Conservation (phyloP, 2,329 filamentous ascomycete genomes). For the Alternaria atra region DNA sequence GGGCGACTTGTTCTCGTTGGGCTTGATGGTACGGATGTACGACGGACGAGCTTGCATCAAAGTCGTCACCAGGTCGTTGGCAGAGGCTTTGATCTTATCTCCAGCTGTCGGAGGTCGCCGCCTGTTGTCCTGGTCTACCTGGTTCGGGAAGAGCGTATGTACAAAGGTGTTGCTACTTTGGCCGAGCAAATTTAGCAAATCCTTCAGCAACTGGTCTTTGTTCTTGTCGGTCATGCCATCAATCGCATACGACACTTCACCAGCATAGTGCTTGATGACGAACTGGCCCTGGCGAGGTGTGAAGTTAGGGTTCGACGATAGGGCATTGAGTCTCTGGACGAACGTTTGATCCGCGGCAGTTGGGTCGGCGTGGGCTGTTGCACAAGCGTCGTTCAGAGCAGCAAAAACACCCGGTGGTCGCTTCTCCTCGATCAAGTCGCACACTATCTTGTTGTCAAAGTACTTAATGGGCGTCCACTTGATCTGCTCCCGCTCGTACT, state of each 20-base stretch:
- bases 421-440: slow-evolving; percentile 92
- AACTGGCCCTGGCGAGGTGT: slow-evolving; percentile 93
- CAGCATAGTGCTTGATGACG: slow-evolving; percentile 98
- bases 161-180: slow-evolving; percentile 86
- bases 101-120: slow-evolving; percentile 92
- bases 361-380: slow-evolving; percentile 96
- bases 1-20: slow-evolving; percentile 97
- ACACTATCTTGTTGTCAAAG: slow-evolving; percentile 99
- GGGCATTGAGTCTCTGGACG: slow-evolving; percentile 88
- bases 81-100: slow-evolving; percentile 93
- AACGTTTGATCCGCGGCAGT: slow-evolving; percentile 95
- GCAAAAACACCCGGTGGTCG: slow-evolving; percentile 93
- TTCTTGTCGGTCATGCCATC: slow-evolving; percentile 99
- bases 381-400: slow-evolving; percentile 95
- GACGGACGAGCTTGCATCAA: slow-evolving; percentile 97
- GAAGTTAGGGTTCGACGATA: slow-evolving; percentile 87
- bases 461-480: slow-evolving; percentile 99
- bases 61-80: slow-evolving; percentile 92
- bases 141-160: slow-evolving; percentile 86
- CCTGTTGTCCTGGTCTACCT: slow-evolving; percentile 95
- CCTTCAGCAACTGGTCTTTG: slow-evolving; percentile 96
- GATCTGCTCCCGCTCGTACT: slow-evolving; percentile 95
- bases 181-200: slow-evolving; percentile 85
- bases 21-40: slow-evolving; percentile 99
- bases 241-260: slow-evolving; percentile 92